Evolutionary conservation across 2,329 filamentous ascomycete genomes (phyloP).

Genomic region (Davidsoniella neocaledoniae): DNA sequence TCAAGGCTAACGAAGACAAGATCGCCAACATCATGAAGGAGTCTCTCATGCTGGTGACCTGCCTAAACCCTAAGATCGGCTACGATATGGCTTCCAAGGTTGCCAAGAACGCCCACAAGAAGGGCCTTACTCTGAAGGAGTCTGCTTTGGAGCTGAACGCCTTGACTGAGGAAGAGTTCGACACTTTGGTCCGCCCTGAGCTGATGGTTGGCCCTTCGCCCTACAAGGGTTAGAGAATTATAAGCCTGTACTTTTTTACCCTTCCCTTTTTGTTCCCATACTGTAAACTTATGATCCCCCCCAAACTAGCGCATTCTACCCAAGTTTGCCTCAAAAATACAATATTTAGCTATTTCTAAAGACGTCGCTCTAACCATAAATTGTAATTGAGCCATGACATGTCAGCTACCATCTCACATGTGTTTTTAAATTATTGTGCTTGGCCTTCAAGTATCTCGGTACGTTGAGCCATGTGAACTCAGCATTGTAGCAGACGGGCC

Average conservation of each 20-base stretch:
- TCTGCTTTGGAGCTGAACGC: slow-evolving; percentile 87
- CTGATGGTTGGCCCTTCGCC: slow-evolving; percentile 78
- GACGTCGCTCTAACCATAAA: too few species aligned
- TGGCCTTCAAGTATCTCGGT: too few species aligned
- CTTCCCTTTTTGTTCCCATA: slow-evolving; percentile 6
- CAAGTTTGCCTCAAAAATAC: too few species aligned
- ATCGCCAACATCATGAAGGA: slow-evolving; percentile 84
- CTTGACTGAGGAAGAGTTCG: slow-evolving; percentile 76
- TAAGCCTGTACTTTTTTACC: neutral
- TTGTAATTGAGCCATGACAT: too few species aligned
- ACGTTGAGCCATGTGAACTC: too few species aligned
- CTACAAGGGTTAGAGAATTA: slow-evolving; percentile 30
- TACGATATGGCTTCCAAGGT: slow-evolving; percentile 97
- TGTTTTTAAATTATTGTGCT: too few species aligned
- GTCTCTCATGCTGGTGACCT: slow-evolving; percentile 97
- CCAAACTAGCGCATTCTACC: too few species aligned
- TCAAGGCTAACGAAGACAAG: slow-evolving; percentile 86
- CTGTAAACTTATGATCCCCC: slow-evolving; percentile 5
- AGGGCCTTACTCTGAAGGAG: slow-evolving; percentile 84
- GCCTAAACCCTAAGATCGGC: slow-evolving; percentile 91
- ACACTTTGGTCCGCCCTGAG: slow-evolving; percentile 76
- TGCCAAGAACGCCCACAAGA: slow-evolving; percentile 98
- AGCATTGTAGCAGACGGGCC: too few species aligned
- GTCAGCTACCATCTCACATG: too few species aligned
- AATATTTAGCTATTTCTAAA: too few species aligned